Evolutionary conservation across 1,284 basidiomycete genomes (phyloP), one percentile per base, ranked within the genome.

Genomic region (Cryptococcus depauperatus): DNA sequence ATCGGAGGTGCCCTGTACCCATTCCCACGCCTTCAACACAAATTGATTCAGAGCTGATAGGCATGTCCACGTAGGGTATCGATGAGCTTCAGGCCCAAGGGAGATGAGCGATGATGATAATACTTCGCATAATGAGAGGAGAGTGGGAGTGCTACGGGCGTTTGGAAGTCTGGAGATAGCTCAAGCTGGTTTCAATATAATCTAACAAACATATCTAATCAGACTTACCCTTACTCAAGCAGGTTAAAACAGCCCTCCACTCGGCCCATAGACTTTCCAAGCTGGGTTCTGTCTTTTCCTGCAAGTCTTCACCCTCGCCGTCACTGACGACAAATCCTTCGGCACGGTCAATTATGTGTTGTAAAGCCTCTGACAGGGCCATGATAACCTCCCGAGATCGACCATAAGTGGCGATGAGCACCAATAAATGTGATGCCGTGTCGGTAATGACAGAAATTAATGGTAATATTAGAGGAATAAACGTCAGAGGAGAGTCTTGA

Each of bases 181-280:
- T 66, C 29, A 4, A n/a, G n/a, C n/a, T n/a, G n/a, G n/a, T n/a
- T 30, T 10, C 29, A n/a, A 30, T 10, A 30, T 30, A 30, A n/a
- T 30, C 29, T 11, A n/a, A 10, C 11, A n/a, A 25, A 44, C 18
- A 39, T 27, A 8, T 19, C 19, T 25, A 18, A 22, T 8, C 10
- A 18, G 32, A 44, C 59, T 48, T 26, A 64, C 62, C 55, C 11
- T 21, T 35, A 9, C 47, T 40, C 21, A 59, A 55, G 37, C 51
- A 49, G 27, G 58, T 49, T 22, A 89, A 71, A 37, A 84, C 68
- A 13, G 59, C 54, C 10, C 74, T 56, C 59, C 83, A 82, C 29
- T 80, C 77, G 14, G 70, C 58, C 14, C 59, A 71, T 44, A 83
- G 57, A 5, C 55, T 77, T 29, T 71, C 65, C 2, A 64, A 56